Evolutionary conservation across 1,284 basidiomycete species (phyloP), one percentile per base, ranked within the genome.

Genomic region (Pascua sp.): DNA sequence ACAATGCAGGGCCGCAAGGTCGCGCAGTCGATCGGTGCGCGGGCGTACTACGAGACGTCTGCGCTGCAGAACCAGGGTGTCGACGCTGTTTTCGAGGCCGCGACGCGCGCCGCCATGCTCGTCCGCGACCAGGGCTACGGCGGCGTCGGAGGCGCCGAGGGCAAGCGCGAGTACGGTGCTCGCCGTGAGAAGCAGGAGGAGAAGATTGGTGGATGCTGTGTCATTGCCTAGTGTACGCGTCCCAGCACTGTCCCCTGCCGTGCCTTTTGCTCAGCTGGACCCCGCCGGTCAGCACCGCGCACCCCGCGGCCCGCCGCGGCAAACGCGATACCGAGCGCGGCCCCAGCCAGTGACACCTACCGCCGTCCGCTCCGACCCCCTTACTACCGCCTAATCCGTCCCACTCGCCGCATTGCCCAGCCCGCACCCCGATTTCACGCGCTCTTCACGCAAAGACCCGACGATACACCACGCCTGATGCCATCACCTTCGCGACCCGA

Each of bases 1-100:
- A 66, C 53, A 44, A 32, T 11, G 17, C 53, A 89, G 79, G 91
- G 88, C 39, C 86, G 90, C 78, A 81, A 84, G 47, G 87, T 90
- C 15, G 90, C 90, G 8, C 80, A 82, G 45, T 82, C 80, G 41
- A 94, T 95, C 64, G 90, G 91, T 42, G 93, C 93, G 18, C 84
- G 90, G 36, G 88, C 85, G 44, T 97, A 95, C 81, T 91, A 91
- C 77, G 93, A 96, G 76, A 96, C 92, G 70, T 91, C 89, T 3
- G 89, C 93, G 18, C 81, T 96, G 52, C 86, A 87, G 73, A 93
- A 93, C 67, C 86, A 92, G 76, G 93, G 93, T 47, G 93, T 96
- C 12, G 93, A 96, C 77, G 89, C 92, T 65, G 90, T 96, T 42
- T 97, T 96, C 65, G 93, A 97, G 80, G 88, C 90, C 0, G 93